Evolutionary conservation across 768 basidiomycete genomes (phyloP), one percentile per base, ranked within the genome.

Genomic region (Mycena rosella): DNA sequence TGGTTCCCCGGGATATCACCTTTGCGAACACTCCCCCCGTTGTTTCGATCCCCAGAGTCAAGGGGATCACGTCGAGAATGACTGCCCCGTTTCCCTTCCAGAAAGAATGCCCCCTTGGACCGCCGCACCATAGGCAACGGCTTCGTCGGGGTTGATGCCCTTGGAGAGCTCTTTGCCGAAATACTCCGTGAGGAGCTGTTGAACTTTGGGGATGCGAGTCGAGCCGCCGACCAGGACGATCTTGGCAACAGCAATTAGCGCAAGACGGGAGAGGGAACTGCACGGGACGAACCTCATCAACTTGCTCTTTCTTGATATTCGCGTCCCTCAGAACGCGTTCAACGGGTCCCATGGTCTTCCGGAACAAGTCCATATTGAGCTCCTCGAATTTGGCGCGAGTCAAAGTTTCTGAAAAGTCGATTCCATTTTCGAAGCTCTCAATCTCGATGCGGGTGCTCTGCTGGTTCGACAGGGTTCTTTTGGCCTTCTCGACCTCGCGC

Each of bases 371-470:
- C 79, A 90, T 85, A 83, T 92, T 94, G 73, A 94, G 84, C 78
- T 94, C 91, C 82, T 94, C 93, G 77, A 95, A 94, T 81, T 93
- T 93, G 78, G 91, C 92, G 53, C 92, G 85, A 22, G 93, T 94
- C 56, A 94, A 83, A 10, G 89, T 90, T 83, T 93, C 92, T 53
- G 89, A 88, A 76, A 94, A 89, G 82, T 94, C 93, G 73, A 91
- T 90, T 65, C 92, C 92, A 69, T 82, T 80, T 77, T 90, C 88
- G 77, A 91, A 91, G 60, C 83, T 83, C 77, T 91, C 91, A 66
- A 91, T 88, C 71, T 91, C 90, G 73, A 91, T 82, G 73, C 82
- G 83, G 58, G 87, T 86, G 68, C 75, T 80, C 64, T 80, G 79
- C 54, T 82, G 81, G 17, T 70, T 75, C 60, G 89, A 89, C 53